These are phyloP conservation scores for Malus orientalis DNA, from an alignment of 306 rosid species.

Conservation along the genomic window DNA sequence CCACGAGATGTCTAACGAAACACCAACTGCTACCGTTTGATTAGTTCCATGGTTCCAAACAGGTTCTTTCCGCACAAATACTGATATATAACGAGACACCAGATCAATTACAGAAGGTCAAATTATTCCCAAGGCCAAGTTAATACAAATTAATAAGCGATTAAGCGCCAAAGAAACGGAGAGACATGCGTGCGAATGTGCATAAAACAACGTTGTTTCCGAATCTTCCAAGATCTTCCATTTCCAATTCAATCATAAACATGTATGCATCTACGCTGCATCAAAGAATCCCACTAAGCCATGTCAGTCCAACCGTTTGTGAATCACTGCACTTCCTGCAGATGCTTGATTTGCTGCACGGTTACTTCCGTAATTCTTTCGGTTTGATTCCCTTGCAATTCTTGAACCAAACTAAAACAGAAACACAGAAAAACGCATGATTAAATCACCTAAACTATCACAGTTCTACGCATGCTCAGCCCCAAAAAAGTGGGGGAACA, in stretches of 20 bases:
- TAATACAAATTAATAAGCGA: too few species aligned
- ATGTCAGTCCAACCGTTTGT: conserved; percentile 17
- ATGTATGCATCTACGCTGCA: background rate
- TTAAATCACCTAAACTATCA: conserved; percentile 6
- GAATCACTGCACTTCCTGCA: conserved; percentile 79
- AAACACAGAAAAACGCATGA: conserved; percentile 4
- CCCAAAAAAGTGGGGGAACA: background rate
- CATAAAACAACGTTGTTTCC: too few species aligned
- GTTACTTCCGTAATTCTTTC: conserved; percentile 84
- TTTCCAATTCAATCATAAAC: background rate
- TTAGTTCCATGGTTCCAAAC: too few species aligned
- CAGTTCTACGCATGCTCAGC: background rate
- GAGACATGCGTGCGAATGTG: too few species aligned
- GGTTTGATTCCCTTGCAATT: conserved; percentile 88
- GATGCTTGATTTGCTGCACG: conserved; percentile 95
- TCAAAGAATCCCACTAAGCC: conserved; percentile 11
- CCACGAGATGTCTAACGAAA: too few species aligned
- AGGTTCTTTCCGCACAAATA: too few species aligned
- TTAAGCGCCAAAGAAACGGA: too few species aligned
- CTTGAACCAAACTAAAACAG: conserved; percentile 85
- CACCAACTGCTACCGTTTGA: too few species aligned
- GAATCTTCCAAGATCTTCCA: too few species aligned
- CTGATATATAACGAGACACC: too few species aligned
- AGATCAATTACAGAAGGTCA: too few species aligned
- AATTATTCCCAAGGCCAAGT: too few species aligned